These are phyloP conservation scores for Calonectria montana DNA, from an alignment of 2,329 filamentous ascomycete species.

Conservation along the genomic window DNA sequence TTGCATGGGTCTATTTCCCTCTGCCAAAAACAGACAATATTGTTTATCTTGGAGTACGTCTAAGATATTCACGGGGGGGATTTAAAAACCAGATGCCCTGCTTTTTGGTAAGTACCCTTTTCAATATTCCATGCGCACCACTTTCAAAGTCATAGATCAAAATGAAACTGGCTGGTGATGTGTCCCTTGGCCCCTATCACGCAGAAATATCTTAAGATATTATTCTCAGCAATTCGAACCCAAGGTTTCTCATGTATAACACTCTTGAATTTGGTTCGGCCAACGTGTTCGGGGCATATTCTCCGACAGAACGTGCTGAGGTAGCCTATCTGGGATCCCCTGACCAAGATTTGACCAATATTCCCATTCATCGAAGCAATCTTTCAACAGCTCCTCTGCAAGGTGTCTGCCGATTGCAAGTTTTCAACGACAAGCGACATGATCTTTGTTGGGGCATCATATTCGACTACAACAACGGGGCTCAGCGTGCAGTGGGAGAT, in stretches of 20 bases:
- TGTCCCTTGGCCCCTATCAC: conserved; percentile 8
- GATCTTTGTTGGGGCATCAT: neutral
- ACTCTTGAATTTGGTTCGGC: neutral
- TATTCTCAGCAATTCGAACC: neutral
- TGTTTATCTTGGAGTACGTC: neutral
- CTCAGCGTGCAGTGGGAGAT: conserved; percentile 17
- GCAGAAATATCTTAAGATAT: neutral
- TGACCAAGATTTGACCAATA: too few relatives aligned
- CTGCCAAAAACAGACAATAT: conserved; percentile 9
- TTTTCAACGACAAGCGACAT: neutral
- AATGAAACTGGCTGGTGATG: conserved; percentile 2
- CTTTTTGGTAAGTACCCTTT: neutral
- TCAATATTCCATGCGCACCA: too few relatives aligned
- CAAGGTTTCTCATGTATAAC: conserved; percentile 13
- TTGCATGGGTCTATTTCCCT: conserved; percentile 10
- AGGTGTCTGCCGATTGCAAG: neutral
- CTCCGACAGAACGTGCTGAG: neutral
- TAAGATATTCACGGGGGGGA: neutral
- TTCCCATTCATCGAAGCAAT: neutral
- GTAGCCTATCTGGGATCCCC: neutral
- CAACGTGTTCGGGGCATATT: conserved; percentile 2
- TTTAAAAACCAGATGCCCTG: neutral
- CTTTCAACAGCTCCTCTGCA: conserved; percentile 7
- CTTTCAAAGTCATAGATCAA: neutral
- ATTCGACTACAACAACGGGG: conserved; percentile 16